A percentile compares a stretch with the other conserved stretches of the same genome.
Conservation (phyloP, 192 early-diverging fungal genomes). For the Rhizoclosmatium globosum region DNA sequence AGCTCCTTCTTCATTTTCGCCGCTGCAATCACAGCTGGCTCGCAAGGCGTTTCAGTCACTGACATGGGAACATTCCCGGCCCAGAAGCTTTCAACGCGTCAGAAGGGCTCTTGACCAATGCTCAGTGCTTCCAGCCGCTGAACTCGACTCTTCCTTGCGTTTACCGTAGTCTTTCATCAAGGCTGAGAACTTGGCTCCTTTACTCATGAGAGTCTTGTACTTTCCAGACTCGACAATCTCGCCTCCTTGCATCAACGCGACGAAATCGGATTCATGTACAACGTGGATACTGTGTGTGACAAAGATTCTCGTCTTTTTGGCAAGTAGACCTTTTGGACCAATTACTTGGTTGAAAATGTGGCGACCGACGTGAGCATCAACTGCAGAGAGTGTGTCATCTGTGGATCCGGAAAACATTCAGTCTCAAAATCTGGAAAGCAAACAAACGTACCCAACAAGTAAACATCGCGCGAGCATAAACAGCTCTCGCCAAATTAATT, state of each 20-base stretch:
- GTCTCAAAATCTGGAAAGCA: background rate
- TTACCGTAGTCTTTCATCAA: slow-evolving; percentile 80
- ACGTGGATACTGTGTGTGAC: slow-evolving; percentile 75
- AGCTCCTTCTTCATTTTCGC: too few species aligned
- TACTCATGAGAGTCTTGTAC: slow-evolving; percentile 71
- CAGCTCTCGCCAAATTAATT: slow-evolving; percentile 74
- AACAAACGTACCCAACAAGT: slow-evolving; percentile 69
- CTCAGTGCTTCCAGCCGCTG: too few species aligned
- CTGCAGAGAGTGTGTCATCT: slow-evolving; percentile 59
- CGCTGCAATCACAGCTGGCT: too few species aligned
- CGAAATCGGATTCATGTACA: slow-evolving; percentile 68
- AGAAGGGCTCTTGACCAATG: background rate
- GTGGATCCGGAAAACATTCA: background rate
- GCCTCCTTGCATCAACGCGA: slow-evolving; percentile 81
- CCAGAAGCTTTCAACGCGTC: too few species aligned
- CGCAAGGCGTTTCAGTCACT: too few species aligned
- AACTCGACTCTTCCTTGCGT: slow-evolving; percentile 48
- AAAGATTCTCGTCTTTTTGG: slow-evolving; percentile 79
- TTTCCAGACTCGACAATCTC: slow-evolving; percentile 71
- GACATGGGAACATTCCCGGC: too few species aligned
- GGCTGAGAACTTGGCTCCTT: slow-evolving; percentile 62
- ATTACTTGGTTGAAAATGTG: slow-evolving; percentile 90
- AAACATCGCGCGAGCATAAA: slow-evolving; percentile 90
- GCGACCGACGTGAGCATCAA: slow-evolving; percentile 78
- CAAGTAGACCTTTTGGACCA: slow-evolving; percentile 85